These are phyloP conservation scores for Coleophoma cylindrospora DNA, from an alignment of 2,329 filamentous ascomycete genomes.

Conservation along the genomic window DNA sequence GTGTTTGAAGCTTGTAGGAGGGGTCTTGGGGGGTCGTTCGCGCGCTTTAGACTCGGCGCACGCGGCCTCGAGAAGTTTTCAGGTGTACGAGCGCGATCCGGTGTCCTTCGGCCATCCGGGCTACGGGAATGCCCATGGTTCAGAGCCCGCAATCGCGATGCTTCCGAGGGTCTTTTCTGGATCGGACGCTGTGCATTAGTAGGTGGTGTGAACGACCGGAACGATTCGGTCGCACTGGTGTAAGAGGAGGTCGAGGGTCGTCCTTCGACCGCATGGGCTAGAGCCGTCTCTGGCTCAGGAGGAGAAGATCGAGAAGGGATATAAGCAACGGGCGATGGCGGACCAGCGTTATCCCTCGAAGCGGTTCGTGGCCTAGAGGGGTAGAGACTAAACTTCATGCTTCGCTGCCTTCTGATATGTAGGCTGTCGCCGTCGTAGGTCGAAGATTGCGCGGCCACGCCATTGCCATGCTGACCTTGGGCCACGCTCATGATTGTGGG, in stretches of 20 bases:
- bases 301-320: slow-evolving; percentile 8
- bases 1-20: slow-evolving; percentile 12
- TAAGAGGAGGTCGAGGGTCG: slow-evolving; percentile 20
- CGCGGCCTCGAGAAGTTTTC: slow-evolving; percentile 26
- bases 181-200: slow-evolving; percentile 12
- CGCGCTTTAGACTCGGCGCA: slow-evolving; percentile 17
- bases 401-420: slow-evolving; percentile 14
- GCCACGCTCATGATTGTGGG: neutral
- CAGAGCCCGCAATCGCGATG: slow-evolving; percentile 23
- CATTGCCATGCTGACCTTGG: neutral
- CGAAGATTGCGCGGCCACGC: neutral
- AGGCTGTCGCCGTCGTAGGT: slow-evolving; percentile 5
- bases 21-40: slow-evolving; percentile 21
- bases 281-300: slow-evolving; percentile 8
- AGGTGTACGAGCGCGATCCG: slow-evolving; percentile 11
- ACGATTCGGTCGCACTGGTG: slow-evolving; percentile 8
- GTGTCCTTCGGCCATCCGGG: slow-evolving; percentile 15
- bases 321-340: slow-evolving; percentile 11
- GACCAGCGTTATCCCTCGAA: slow-evolving; percentile 11
- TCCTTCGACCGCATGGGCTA: slow-evolving; percentile 4
- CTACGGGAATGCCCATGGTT: slow-evolving; percentile 22
- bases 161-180: slow-evolving; percentile 24
- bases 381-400: slow-evolving; percentile 24
- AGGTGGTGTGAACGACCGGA: slow-evolving; percentile 17
- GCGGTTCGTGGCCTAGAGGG: slow-evolving; percentile 17